Conservation (phyloP, 73 alveolate species). For the Paraurostyla sp. region DNA sequence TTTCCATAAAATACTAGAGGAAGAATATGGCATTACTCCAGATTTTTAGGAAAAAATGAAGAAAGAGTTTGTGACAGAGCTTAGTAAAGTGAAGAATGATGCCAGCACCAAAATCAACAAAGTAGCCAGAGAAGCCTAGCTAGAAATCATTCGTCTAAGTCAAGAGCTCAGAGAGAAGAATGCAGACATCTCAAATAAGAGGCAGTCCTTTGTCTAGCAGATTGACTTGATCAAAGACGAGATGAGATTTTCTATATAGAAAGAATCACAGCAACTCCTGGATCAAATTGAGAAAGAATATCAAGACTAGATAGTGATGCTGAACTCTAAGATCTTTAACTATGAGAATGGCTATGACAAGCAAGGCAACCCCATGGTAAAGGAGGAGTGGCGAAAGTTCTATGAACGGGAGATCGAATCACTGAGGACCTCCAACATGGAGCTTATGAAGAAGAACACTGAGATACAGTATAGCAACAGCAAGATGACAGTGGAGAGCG, state of each 20-base stretch:
- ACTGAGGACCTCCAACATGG: neutral
- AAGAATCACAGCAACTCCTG: neutral
- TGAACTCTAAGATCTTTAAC: neutral
- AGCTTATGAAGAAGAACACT: neutral
- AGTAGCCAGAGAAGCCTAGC: neutral
- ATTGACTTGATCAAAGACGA: neutral
- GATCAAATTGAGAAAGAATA: neutral
- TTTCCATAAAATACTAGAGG: constrained; percentile 56
- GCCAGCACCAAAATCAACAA: constrained; percentile 25
- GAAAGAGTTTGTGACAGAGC: constrained; percentile 29
- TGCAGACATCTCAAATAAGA: neutral
- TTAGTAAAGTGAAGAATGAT: constrained; percentile 29
- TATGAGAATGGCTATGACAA: constrained; percentile 16
- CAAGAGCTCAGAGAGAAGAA: constrained; percentile 34
- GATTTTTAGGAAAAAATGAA: constrained; percentile 40
- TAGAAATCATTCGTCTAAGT: neutral
- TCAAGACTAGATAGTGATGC: neutral
- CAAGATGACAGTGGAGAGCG: constrained; percentile 4
- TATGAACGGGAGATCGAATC: constrained; percentile 42
- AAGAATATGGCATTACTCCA: constrained; percentile 69
- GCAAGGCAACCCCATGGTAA: neutral
- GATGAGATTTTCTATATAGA: neutral
- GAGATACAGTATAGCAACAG: neutral
- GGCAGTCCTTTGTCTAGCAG: neutral
- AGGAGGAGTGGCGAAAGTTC: constrained; percentile 27